phyloP scores from a whole-genome alignment of 2,329 filamentous ascomycete species.

The Claviceps quebecensis region DNA sequence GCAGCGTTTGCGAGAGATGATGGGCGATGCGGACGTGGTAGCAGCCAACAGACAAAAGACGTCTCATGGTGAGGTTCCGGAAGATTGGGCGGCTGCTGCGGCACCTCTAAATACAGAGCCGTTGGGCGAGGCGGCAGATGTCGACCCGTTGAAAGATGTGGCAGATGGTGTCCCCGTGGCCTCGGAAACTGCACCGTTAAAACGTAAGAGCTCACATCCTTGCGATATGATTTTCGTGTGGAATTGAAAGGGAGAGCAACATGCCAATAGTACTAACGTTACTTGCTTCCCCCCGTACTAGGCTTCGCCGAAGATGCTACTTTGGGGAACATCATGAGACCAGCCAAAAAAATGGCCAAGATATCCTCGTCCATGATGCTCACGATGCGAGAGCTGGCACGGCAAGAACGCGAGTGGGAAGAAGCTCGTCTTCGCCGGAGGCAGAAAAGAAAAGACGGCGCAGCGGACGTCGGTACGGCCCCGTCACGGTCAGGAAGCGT shows the following conservation, averaged over 20 bases:
- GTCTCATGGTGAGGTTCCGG: conserved; percentile 65
- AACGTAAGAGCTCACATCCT: conserved; percentile 35
- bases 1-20: conserved; percentile 58
- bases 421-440: conserved; percentile 57
- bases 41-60: conserved; percentile 59
- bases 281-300: conserved; percentile 10
- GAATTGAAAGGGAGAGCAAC: background rate
- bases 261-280: background rate
- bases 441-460: conserved; percentile 45
- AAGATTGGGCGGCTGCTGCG: conserved; percentile 63
- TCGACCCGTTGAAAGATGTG: conserved; percentile 11
- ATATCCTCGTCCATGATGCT: conserved; percentile 36
- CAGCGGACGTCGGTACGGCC: conserved; percentile 33
- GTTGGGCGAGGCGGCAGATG: conserved; percentile 11
- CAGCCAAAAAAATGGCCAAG: conserved; percentile 30
- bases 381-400: conserved; percentile 46
- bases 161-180: conserved; percentile 30
- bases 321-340: conserved; percentile 25
- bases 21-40: conserved; percentile 64
- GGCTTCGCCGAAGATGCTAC: conserved; percentile 24
- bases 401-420: conserved; percentile 56
- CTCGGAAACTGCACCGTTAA: conserved; percentile 39
- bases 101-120: conserved; percentile 31
- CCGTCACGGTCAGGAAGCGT: conserved; percentile 40
- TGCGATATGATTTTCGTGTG: background rate